Evolutionary conservation across 2,329 filamentous ascomycete species (phyloP).

Genomic region (Diaporthe sp.): DNA sequence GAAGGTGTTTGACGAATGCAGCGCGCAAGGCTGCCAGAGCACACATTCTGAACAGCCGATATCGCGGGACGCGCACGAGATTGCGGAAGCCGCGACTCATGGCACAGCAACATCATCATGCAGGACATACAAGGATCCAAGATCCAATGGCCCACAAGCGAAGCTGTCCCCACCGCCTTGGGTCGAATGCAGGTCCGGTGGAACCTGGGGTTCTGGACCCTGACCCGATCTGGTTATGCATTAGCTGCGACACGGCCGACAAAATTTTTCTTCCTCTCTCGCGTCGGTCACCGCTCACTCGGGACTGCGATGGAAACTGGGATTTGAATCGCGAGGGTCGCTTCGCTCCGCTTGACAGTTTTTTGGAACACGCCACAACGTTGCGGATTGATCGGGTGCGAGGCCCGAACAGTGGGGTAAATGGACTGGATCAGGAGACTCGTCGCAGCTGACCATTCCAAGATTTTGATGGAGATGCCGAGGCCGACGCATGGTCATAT

Average conservation of each 20-base stretch:
- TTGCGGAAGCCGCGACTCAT: conserved; percentile 34
- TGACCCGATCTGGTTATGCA: conserved; percentile 18
- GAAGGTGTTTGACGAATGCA: conserved; percentile 12
- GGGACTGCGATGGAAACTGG: neutral
- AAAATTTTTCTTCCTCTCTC: neutral
- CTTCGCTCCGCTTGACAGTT: neutral
- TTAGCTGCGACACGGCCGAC: neutral
- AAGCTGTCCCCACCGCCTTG: conserved; percentile 33
- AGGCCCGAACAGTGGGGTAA: neutral
- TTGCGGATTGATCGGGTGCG: conserved; percentile 1
- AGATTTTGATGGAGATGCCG: neutral
- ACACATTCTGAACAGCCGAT: conserved; percentile 29
- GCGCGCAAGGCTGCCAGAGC: conserved; percentile 8
- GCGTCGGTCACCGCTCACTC: conserved; percentile 16
- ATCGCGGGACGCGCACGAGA: conserved; percentile 32
- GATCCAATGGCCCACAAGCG: conserved; percentile 32
- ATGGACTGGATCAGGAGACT: neutral
- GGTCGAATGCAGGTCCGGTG: conserved; percentile 36
- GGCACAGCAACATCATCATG: conserved; percentile 38
- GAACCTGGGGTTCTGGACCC: conserved; percentile 29
- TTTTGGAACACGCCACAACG: neutral
- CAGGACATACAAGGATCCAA: conserved; percentile 36
- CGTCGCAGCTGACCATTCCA: conserved; percentile 12
- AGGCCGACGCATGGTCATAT: conserved; percentile 23
- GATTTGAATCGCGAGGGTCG: neutral